Conservation (phyloP, 2,329 filamentous ascomycete species). For the Cadophora sp. region DNA sequence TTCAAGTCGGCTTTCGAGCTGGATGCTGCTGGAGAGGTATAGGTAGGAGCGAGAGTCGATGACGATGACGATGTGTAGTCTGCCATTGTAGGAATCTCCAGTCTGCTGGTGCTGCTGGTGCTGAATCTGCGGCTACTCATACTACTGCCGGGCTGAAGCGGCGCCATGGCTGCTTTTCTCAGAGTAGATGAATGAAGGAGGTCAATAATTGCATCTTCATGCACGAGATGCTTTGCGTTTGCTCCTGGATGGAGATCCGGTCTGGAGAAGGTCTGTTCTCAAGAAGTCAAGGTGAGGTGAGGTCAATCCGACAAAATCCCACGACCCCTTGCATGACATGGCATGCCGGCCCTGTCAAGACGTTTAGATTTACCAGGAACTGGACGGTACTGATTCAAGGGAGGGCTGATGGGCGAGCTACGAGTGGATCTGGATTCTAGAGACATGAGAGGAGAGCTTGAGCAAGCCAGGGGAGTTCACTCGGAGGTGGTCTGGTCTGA, state of each 20-base stretch:
- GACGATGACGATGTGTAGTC: conserved; percentile 32
- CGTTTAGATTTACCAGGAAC: conserved; percentile 16
- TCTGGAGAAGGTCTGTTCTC: conserved; percentile 18
- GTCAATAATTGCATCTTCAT: conserved; percentile 28
- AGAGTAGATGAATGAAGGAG: conserved; percentile 12
- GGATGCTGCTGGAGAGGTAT: conserved; percentile 8
- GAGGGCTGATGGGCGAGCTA: conserved; percentile 13
- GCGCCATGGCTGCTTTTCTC: conserved; percentile 25
- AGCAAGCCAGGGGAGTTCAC: too few relatives aligned
- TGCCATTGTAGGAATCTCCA: conserved; percentile 23
- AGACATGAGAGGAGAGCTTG: conserved; percentile 3
- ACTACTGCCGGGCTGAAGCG: conserved; percentile 18
- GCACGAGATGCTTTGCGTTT: conserved; percentile 20
- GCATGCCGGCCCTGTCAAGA: conserved; percentile 23
- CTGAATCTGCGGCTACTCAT: conserved; percentile 11
- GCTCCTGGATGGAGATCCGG: conserved; percentile 15
- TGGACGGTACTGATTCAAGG: background rate
- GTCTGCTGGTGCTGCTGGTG: conserved; percentile 14
- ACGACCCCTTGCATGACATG: conserved; percentile 12
- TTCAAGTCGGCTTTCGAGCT: conserved; percentile 13
- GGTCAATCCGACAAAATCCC: conserved; percentile 10
- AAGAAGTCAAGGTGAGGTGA: conserved; percentile 10
- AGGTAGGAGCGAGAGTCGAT: conserved; percentile 18
- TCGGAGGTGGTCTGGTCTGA: too few relatives aligned
- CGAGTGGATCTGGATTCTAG: conserved; percentile 10